phyloP scores from a whole-genome alignment of 495 filamentous ascomycete species.

The Xylaria intraflava region DNA sequence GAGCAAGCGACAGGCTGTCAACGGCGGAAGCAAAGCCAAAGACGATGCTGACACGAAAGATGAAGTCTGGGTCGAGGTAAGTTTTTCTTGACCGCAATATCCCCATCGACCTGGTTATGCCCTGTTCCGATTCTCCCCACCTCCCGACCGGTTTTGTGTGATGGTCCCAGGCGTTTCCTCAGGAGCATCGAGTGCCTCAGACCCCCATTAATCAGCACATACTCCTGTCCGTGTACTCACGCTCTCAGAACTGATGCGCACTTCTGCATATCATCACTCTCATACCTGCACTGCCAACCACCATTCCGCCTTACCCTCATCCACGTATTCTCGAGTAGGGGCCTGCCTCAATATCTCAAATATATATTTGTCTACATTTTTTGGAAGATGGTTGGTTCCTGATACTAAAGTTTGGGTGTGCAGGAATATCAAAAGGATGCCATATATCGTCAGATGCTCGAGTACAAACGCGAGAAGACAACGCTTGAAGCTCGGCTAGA shows the following conservation, averaged over 20 bases:
- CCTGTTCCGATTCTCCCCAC: constrained; percentile 6
- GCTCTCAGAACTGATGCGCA: constrained; percentile 28
- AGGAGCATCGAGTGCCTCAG: not conserved
- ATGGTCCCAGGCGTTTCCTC: constrained; percentile 20
- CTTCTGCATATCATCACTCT: constrained; percentile 20
- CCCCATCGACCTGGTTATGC: constrained; percentile 14
- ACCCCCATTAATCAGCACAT: not conserved
- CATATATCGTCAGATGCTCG: constrained; percentile 93
- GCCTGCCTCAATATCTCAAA: constrained; percentile 5
- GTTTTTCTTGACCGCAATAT: constrained; percentile 37
- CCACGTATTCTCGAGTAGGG: constrained; percentile 11
- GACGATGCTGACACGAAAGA: constrained; percentile 75
- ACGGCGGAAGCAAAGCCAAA: constrained; percentile 65
- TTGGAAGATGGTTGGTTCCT: constrained; percentile 18
- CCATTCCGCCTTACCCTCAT: constrained; percentile 7
- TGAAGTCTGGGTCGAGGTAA: constrained; percentile 74
- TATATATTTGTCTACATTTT: constrained; percentile 18
- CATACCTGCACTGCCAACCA: not conserved
- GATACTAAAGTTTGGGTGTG: constrained; percentile 30
- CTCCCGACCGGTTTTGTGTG: constrained; percentile 1
- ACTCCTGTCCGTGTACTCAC: constrained; percentile 26
- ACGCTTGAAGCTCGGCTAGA: constrained; percentile 68
- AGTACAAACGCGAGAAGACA: constrained; percentile 84
- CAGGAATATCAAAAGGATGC: constrained; percentile 97
- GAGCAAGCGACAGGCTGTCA: constrained; percentile 77